Conservation (phyloP, 352 stramenopile genomes). For the Globisporangium barbulae region DNA sequence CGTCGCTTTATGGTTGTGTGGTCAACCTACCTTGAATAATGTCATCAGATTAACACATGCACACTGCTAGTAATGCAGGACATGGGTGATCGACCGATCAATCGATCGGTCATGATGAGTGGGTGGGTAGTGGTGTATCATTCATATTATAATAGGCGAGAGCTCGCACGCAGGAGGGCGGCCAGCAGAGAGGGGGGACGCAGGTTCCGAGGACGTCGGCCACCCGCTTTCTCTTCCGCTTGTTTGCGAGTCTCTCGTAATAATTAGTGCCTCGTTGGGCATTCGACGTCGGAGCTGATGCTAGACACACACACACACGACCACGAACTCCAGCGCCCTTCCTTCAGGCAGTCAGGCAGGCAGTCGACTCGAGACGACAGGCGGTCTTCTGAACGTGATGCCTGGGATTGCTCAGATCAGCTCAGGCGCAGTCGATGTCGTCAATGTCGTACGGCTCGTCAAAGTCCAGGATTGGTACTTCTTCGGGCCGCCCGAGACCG, state of each 20-base stretch:
- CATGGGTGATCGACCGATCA: not conserved
- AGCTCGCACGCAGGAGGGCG: not conserved
- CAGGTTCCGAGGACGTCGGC: too few relatives aligned
- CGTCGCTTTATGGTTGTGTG: not conserved
- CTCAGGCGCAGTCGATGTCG: slow-evolving; percentile 38
- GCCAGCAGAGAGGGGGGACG: too few relatives aligned
- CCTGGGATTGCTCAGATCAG: not conserved
- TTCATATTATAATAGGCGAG: slow-evolving; percentile 13
- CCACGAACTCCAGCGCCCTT: too few relatives aligned
- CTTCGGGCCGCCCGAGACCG: slow-evolving; percentile 23
- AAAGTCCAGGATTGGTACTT: slow-evolving; percentile 59
- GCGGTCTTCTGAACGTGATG: not conserved
- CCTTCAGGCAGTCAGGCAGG: too few relatives aligned
- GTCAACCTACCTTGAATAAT: not conserved
- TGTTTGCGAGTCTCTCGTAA: slow-evolving; percentile 7
- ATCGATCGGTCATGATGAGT: not conserved
- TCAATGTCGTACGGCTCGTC: slow-evolving; percentile 35
- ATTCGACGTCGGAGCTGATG: not conserved
- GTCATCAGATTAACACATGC: not conserved
- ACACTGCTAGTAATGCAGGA: not conserved
- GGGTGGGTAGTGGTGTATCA: not conserved
- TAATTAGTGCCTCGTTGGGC: slow-evolving; percentile 11
- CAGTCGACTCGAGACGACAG: not conserved
- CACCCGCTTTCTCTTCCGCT: not conserved
- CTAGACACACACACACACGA: too few relatives aligned